Percentiles rank a stretch among this genome's conserved stretches.
Evolutionary conservation across 2,329 filamentous ascomycete species (phyloP).

Genomic region (Colletotrichum sp.): DNA sequence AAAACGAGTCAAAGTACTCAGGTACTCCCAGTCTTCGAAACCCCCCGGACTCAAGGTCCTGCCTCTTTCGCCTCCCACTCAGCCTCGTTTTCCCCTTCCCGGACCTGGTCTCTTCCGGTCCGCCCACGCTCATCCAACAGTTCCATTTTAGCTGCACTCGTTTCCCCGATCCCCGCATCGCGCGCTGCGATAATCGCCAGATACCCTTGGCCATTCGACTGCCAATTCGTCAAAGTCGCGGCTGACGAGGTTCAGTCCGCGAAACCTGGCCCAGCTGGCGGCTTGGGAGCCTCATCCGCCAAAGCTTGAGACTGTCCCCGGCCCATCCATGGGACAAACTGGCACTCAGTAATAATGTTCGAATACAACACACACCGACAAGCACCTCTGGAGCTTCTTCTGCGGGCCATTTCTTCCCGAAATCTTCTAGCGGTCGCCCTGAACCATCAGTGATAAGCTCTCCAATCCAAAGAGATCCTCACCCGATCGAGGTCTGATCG

Average conservation of each 20-base stretch:
- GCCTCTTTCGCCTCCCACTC: conserved; percentile 8
- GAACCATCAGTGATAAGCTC: conserved; percentile 1
- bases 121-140: not conserved
- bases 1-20: not conserved
- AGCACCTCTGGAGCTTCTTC: not conserved
- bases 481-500: conserved; percentile 4
- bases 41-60: not conserved
- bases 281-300: not conserved
- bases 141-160: not conserved
- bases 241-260: not conserved
- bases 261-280: not conserved
- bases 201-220: not conserved
- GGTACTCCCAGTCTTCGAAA: not conserved
- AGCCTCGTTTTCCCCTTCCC: conserved; percentile 6
- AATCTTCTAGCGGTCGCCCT: conserved; percentile 7
- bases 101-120: not conserved
- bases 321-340: not conserved
- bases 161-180: not conserved
- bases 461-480: not conserved
- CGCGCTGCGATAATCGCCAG: not conserved
- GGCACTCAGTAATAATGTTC: not conserved
- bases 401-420: conserved; percentile 4
- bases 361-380: not conserved
- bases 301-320: not conserved
- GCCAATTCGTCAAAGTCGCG: not conserved